Evolutionary conservation across 2,329 filamentous ascomycete species (phyloP).

Genomic region (Tolypocladium tundrense): DNA sequence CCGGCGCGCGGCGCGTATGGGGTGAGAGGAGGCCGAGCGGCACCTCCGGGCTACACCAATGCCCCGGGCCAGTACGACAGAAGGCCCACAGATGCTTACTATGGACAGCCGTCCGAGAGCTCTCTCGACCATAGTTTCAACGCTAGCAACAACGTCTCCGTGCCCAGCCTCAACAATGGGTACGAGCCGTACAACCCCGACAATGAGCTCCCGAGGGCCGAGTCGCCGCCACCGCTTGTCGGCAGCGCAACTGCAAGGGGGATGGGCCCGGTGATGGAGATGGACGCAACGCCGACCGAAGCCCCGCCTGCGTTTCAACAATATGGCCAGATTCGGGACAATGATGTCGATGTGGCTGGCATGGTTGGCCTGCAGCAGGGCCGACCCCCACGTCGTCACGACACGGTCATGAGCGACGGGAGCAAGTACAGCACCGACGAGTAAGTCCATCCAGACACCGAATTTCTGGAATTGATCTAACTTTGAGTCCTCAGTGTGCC

Average conservation of each 20-base stretch:
- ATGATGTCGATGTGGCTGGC: slow-evolving; percentile 61
- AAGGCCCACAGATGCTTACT: slow-evolving; percentile 23
- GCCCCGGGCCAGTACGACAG: slow-evolving; percentile 24
- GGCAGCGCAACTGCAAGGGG: slow-evolving; percentile 27
- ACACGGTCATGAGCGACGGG: slow-evolving; percentile 50
- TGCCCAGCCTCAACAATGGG: slow-evolving; percentile 20
- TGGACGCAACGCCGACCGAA: slow-evolving; percentile 56
- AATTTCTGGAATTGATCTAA: background rate
- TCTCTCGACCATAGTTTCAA: background rate
- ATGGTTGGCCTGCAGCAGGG: slow-evolving; percentile 63
- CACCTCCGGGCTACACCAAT: slow-evolving; percentile 29
- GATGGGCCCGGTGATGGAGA: slow-evolving; percentile 63
- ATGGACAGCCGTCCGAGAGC: slow-evolving; percentile 14
- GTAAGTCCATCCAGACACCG: slow-evolving; percentile 32
- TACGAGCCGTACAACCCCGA: slow-evolving; percentile 29
- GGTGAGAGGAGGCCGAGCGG: slow-evolving; percentile 19
- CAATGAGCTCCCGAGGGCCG: slow-evolving; percentile 45
- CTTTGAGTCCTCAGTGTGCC: slow-evolving; percentile 24
- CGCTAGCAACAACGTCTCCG: slow-evolving; percentile 1
- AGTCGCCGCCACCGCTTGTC: slow-evolving; percentile 53
- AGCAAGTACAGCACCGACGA: slow-evolving; percentile 66
- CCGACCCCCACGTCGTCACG: slow-evolving; percentile 26
- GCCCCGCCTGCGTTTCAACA: slow-evolving; percentile 32
- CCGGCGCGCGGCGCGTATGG: slow-evolving; percentile 21
- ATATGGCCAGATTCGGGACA: slow-evolving; percentile 44